Base-by-base conservation (phyloP, 768 basidiomycete genomes). In the Leucocoprinus sp. region DNA sequence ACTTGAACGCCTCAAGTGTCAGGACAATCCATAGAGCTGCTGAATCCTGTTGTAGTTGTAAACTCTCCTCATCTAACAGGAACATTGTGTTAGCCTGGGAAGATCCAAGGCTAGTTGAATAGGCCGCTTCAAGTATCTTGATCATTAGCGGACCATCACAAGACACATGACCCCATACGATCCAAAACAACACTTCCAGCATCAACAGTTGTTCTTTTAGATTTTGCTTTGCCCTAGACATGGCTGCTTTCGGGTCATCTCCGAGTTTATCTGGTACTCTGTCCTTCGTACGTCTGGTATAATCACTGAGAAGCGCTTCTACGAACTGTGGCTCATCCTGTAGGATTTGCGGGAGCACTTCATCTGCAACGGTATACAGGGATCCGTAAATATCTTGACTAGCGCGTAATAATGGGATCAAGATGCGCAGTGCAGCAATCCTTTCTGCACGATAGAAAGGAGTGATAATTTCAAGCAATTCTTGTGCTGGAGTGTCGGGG, bases 181-280 rank as follows among this genome's bases (percentile, higher is more conserved):
- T 74, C 78, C 88, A 89, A 62, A 96, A 97, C 36, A 96, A 69
- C 26, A 93, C 77, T 53, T 96, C 90, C 39, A 96, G 66, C 34
- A 92, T 58, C 8, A 81, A 79, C 33, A 91, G 65, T 59, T 95
- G 93, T 56, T 93, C 83, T 55, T 75, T 77, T 24, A 74, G 57
- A 55, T 78, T 83, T 60, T 90, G 82, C 64, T 84, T 86, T 29
- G 76, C 82, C 77, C 81, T 84, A 31, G 64, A 61, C n/a, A 79
- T 72, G 8, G 78, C 80, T 14, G 69, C 67, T 50, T 70, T 72
- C 14, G 80, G 81, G 52, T 85, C 72, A 2, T 63, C 60, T n/a
- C 52, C 60, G 17, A 71, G 60, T 8, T 61, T 58, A 37, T 65
- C 67, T 0, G 82, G 76, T 46, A 81, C 53, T 18, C 58, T 55